A percentile compares a stretch with the other conserved stretches of the same genome.
These are phyloP conservation scores for Aspergillus sp. DNA, from an alignment of 2,329 filamentous ascomycete species.

Conservation along the genomic window DNA sequence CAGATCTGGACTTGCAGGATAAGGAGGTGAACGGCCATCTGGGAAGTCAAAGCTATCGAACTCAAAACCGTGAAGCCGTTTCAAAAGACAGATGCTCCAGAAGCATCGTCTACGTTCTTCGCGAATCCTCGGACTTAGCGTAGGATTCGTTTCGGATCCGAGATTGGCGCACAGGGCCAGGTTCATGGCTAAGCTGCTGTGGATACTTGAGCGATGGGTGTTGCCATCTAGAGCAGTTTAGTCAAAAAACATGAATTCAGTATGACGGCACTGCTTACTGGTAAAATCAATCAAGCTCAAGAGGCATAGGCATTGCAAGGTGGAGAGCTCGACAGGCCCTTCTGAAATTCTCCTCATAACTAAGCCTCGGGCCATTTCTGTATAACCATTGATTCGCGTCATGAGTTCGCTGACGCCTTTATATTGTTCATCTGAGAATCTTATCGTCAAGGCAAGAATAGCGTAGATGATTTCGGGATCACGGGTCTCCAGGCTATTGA, in stretches of 20 bases:
- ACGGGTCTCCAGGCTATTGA: slow-evolving; percentile 40
- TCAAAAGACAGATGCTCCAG: slow-evolving; percentile 45
- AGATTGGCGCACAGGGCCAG: slow-evolving; percentile 47
- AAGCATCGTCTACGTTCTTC: slow-evolving; percentile 41
- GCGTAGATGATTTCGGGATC: slow-evolving; percentile 35
- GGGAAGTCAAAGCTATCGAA: slow-evolving; percentile 41
- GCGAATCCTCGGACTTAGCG: slow-evolving; percentile 17
- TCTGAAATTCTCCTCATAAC: slow-evolving; percentile 40
- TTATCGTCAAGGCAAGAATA: slow-evolving; percentile 42
- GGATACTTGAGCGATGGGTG: slow-evolving; percentile 44
- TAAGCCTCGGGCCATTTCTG: slow-evolving; percentile 35
- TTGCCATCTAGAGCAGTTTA: slow-evolving; percentile 40
- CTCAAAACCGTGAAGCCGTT: slow-evolving; percentile 44
- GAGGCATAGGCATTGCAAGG: slow-evolving; percentile 42
- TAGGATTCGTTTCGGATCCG: slow-evolving; percentile 32
- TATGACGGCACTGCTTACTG: slow-evolving; percentile 26
- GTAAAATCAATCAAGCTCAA: slow-evolving; percentile 43
- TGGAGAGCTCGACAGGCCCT: slow-evolving; percentile 44
- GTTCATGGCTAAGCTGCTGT: slow-evolving; percentile 47
- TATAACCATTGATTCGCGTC: slow-evolving; percentile 35
- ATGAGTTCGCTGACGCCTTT: slow-evolving; percentile 20
- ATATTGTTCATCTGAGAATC: slow-evolving; percentile 39
- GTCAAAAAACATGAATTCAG: not conserved
- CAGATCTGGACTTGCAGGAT: slow-evolving; percentile 36
- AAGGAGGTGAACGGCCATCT: slow-evolving; percentile 35